A percentile compares a stretch with the other conserved stretches of the same genome.
These are phyloP conservation scores for Obba rivulosa DNA, from an alignment of 768 basidiomycete species.

Conservation along the genomic window DNA sequence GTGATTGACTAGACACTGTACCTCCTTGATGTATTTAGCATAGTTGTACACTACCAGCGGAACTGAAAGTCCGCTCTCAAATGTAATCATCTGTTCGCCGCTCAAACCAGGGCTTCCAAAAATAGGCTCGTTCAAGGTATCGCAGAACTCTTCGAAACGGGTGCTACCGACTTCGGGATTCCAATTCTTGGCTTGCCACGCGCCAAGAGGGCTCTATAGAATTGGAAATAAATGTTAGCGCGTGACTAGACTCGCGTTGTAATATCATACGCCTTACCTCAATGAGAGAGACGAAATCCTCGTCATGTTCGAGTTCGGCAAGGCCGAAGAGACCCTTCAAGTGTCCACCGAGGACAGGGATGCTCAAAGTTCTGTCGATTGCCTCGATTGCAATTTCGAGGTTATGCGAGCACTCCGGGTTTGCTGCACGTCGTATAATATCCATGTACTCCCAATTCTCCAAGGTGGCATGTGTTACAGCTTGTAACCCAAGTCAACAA, in stretches of 20 bases:
- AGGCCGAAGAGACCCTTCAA: slow-evolving; percentile 81
- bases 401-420: slow-evolving; percentile 53
- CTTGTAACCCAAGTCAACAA: slow-evolving; percentile 29
- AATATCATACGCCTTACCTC: slow-evolving; percentile 33
- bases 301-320: slow-evolving; percentile 57
- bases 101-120: slow-evolving; percentile 21
- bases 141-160: slow-evolving; percentile 66
- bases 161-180: slow-evolving; percentile 64
- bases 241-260: neutral
- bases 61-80: slow-evolving; percentile 43
- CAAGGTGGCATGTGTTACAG: slow-evolving; percentile 79
- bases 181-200: slow-evolving; percentile 88
- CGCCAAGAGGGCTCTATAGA: slow-evolving; percentile 54
- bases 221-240: too few species aligned
- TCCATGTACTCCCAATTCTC: slow-evolving; percentile 89
- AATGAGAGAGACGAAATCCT: slow-evolving; percentile 72
- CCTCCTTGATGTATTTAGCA: slow-evolving; percentile 71
- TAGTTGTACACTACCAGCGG: slow-evolving; percentile 68
- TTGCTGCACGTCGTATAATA: slow-evolving; percentile 65
- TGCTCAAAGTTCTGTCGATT: slow-evolving; percentile 56
- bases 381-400: slow-evolving; percentile 51
- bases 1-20: slow-evolving; percentile 16
- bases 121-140: slow-evolving; percentile 41
- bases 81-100: slow-evolving; percentile 31
- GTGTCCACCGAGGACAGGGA: slow-evolving; percentile 36